A percentile compares a stretch with the other conserved stretches of the same genome.
These are phyloP conservation scores for Venturia oleaginea DNA, from an alignment of 2,329 filamentous ascomycete genomes.

Conservation along the genomic window DNA sequence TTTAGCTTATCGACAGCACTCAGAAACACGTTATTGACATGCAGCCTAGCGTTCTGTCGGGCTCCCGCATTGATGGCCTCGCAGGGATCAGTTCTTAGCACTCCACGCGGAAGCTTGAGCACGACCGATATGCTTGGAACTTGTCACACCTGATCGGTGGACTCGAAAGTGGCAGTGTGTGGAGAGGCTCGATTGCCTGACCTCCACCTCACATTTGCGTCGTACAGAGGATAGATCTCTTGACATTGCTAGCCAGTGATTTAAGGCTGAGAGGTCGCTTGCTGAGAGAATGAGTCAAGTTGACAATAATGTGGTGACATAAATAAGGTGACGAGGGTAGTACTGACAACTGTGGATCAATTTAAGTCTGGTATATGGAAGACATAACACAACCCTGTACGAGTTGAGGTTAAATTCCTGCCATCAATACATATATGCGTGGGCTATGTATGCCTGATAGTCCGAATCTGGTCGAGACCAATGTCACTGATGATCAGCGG, in stretches of 20 bases:
- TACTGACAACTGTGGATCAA: no score
- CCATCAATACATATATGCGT: no score
- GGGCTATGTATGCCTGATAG: no score
- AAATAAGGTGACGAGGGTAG: no score
- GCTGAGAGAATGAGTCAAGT: no score
- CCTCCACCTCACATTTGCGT: not conserved
- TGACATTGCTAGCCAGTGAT: not conserved
- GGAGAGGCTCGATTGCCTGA: not conserved
- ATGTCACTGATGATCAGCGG: no score
- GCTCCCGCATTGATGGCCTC: not conserved
- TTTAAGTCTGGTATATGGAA: no score
- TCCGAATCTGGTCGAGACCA: no score
- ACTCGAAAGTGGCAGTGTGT: not conserved
- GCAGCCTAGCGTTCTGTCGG: not conserved
- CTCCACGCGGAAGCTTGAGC: not conserved
- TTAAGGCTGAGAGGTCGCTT: no score
- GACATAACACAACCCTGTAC: no score
- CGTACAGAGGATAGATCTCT: not conserved
- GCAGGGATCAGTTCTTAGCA: not conserved
- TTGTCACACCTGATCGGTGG: not conserved
- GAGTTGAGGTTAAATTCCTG: no score
- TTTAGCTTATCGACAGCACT: not conserved
- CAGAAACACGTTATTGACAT: not conserved
- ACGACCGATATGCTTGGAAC: not conserved
- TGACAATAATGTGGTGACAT: no score